A percentile compares a stretch with the other conserved stretches of the same genome.
Conservation (phyloP, 1,284 basidiomycete genomes). For the Apiotrichum sp. region DNA sequence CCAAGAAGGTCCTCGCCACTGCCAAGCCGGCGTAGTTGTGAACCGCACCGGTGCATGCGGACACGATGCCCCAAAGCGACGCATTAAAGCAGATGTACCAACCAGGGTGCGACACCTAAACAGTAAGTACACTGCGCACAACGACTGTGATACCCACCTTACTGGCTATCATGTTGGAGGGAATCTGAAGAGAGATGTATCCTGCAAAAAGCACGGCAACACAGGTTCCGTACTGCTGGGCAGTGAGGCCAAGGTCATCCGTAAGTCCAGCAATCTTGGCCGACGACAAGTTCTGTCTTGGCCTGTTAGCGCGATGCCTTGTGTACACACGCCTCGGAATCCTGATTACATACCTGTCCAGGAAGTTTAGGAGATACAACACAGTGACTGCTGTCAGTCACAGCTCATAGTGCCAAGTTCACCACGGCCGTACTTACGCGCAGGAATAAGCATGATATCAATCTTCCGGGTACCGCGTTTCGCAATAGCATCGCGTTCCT, state of each 20-base stretch:
- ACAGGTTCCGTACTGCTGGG: conserved; percentile 39
- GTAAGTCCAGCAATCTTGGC: conserved; percentile 35
- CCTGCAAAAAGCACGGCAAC: conserved; percentile 46
- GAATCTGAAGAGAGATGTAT: conserved; percentile 34
- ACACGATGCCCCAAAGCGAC: conserved; percentile 36
- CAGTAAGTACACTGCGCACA: too few relatives aligned
- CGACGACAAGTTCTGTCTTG: conserved; percentile 13
- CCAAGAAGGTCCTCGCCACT: conserved; percentile 31
- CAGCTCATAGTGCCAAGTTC: neutral
- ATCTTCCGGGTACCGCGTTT: conserved; percentile 22
- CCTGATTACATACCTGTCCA: conserved; percentile 2
- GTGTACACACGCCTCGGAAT: too few relatives aligned
- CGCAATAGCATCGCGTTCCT: conserved; percentile 30
- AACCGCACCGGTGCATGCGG: conserved; percentile 32
- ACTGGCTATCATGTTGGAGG: conserved; percentile 34
- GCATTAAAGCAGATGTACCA: conserved; percentile 29
- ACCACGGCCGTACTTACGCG: neutral
- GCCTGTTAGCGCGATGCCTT: neutral
- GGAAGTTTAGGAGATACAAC: conserved; percentile 13
- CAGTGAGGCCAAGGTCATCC: conserved; percentile 26
- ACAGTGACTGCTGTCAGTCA: conserved; percentile 1
- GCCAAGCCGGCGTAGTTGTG: conserved; percentile 29
- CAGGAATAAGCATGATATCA: conserved; percentile 20
- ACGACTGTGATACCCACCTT: conserved; percentile 1
- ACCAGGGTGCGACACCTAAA: neutral